These are phyloP conservation scores for Kazachstania psychrophila DNA, from an alignment of 805 yeast genomes.

Conservation along the genomic window DNA sequence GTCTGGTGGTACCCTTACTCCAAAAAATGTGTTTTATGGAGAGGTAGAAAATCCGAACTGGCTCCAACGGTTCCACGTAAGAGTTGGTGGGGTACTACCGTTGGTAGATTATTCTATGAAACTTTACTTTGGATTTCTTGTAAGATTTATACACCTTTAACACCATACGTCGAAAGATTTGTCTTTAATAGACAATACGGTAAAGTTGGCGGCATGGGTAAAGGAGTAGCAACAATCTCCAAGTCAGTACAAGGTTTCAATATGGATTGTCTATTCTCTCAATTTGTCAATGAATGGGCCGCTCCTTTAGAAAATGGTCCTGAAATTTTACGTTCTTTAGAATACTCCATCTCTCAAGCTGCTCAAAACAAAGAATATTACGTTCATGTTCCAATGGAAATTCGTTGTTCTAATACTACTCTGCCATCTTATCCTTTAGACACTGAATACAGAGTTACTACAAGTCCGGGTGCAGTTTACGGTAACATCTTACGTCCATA, in stretches of 20 bases:
- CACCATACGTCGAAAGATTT: slow-evolving; percentile 79
- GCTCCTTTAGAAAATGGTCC: slow-evolving; percentile 76
- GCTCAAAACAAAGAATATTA: slow-evolving; percentile 52
- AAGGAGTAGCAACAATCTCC: slow-evolving; percentile 60
- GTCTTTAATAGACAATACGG: slow-evolving; percentile 84
- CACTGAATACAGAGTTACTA: slow-evolving; percentile 40
- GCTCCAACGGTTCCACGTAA: slow-evolving; percentile 53
- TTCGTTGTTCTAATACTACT: slow-evolving; percentile 84
- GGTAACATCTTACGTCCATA: slow-evolving; percentile 80
- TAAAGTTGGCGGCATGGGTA: slow-evolving; percentile 50
- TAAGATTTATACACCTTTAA: slow-evolving; percentile 58
- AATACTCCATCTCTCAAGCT: slow-evolving; percentile 53
- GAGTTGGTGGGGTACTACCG: slow-evolving; percentile 76
- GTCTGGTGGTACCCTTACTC: slow-evolving; percentile 98
- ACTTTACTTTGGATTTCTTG: slow-evolving; percentile 71
- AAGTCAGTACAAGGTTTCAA: slow-evolving; percentile 79
- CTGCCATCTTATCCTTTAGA: slow-evolving; percentile 35
- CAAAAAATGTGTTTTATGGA: slow-evolving; percentile 78
- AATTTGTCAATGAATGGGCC: slow-evolving; percentile 96
- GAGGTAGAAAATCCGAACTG: slow-evolving; percentile 69
- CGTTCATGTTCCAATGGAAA: slow-evolving; percentile 93
- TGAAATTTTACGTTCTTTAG: slow-evolving; percentile 55
- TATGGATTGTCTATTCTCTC: slow-evolving; percentile 92
- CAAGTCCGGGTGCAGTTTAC: slow-evolving; percentile 66
- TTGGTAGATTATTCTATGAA: slow-evolving; percentile 77